Evolutionary conservation across 495 filamentous ascomycete genomes (phyloP).

Genomic region (Penicillium subrubescens): DNA sequence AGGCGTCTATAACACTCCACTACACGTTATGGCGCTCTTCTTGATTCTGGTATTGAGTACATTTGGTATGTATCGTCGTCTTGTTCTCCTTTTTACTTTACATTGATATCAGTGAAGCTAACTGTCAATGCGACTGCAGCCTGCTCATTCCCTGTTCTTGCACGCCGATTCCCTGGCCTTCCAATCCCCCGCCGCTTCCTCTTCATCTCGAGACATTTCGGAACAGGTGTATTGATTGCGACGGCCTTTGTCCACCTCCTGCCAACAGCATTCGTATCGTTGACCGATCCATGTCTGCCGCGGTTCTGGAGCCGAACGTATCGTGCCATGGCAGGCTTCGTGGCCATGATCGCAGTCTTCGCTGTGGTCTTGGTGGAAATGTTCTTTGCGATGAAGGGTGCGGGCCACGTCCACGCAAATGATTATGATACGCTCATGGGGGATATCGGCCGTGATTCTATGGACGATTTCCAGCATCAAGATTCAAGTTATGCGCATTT

Average conservation of each 20-base stretch:
- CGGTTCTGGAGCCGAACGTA: conserved; percentile 71
- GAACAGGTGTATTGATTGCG: conserved; percentile 82
- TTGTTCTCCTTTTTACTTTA: not conserved
- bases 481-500: conserved; percentile 27
- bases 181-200: conserved; percentile 58
- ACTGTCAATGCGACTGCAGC: conserved; percentile 32
- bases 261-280: conserved; percentile 78
- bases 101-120: not conserved
- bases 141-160: conserved; percentile 57
- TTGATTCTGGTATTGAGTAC: conserved; percentile 73
- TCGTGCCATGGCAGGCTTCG: conserved; percentile 72
- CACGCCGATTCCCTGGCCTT: conserved; percentile 50
- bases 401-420: conserved; percentile 51
- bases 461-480: conserved; percentile 21
- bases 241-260: conserved; percentile 89
- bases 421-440: conserved; percentile 49
- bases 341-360: conserved; percentile 78
- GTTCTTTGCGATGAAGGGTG: conserved; percentile 63
- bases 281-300: conserved; percentile 80
- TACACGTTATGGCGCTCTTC: conserved; percentile 78
- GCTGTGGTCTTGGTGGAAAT: conserved; percentile 77
- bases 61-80: conserved; percentile 53
- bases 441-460: conserved; percentile 29
- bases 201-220: conserved; percentile 81
- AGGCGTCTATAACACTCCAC: conserved; percentile 64